phyloP scores from a whole-genome alignment of 768 basidiomycete genomes.

The Hirschioporus abietinus region DNA sequence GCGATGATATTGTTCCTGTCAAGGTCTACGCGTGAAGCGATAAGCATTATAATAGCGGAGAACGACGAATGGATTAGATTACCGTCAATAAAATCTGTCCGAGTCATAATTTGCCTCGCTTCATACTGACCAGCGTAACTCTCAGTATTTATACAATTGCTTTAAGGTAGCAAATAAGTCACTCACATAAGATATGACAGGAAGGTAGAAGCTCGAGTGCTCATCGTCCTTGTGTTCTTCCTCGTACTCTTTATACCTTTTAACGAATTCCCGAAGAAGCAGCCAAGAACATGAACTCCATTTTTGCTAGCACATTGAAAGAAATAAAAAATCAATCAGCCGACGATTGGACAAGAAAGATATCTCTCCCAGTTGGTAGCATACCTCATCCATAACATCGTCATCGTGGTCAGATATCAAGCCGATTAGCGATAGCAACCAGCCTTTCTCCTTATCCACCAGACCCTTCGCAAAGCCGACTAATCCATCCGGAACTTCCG shows the following conservation, averaged over 20 bases:
- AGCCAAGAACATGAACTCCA: slow-evolving; percentile 82
- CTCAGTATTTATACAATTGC: slow-evolving; percentile 9
- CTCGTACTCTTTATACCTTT: slow-evolving; percentile 46
- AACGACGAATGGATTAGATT: slow-evolving; percentile 15
- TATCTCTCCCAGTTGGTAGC: slow-evolving; percentile 13
- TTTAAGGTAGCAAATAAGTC: slow-evolving; percentile 2
- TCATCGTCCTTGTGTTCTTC: slow-evolving; percentile 34
- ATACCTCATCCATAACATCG: slow-evolving; percentile 85
- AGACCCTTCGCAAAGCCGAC: slow-evolving; percentile 57
- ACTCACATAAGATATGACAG: slow-evolving; percentile 56
- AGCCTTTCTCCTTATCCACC: slow-evolving; percentile 69
- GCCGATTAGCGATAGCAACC: slow-evolving; percentile 75
- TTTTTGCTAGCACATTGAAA: slow-evolving; percentile 60
- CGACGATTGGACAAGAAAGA: not conserved
- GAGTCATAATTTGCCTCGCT: slow-evolving; percentile 78
- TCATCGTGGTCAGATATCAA: slow-evolving; percentile 80
- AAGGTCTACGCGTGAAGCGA: slow-evolving; percentile 36
- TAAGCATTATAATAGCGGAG: not conserved
- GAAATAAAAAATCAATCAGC: slow-evolving; percentile 1
- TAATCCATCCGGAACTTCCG: slow-evolving; percentile 52
- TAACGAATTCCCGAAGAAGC: slow-evolving; percentile 68
- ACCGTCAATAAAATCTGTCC: slow-evolving; percentile 80
- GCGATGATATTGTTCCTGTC: slow-evolving; percentile 69
- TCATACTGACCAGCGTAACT: slow-evolving; percentile 40
- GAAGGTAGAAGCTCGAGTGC: slow-evolving; percentile 45